Evolutionary conservation across 2,329 filamentous ascomycete genomes (phyloP), one percentile per base, ranked within the genome.

Genomic region (Talaromyces atroroseus): DNA sequence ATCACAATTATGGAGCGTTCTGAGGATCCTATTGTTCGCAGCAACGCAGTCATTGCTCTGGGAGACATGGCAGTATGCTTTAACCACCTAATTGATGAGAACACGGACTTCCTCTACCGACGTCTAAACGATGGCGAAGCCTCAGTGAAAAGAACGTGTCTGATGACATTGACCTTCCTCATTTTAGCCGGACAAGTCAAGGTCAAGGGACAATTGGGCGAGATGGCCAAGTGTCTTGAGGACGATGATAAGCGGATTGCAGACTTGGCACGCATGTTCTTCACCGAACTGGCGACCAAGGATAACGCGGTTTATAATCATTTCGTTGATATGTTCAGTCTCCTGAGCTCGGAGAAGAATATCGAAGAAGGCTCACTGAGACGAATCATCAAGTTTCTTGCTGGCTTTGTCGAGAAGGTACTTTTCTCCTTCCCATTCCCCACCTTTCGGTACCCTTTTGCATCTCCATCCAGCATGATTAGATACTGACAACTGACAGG

Each of bases 31-130:
- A 95, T 92, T 18, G 92, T 95, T 40, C 87, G 94, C 52, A 95
- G 90, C 65, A 99, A 99, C 68, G 90, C 95, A 10, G 95, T 99
- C 18, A 95, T 99, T 64, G 92, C 94, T 0, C 84, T 99, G 0
- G 94, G 94, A 40, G 94, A 99, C 69, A 99, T 99, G 94, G 95
- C 95, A 0, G 94, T 99, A 21, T 96, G 92, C 81, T 99, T 99
- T 81, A 99, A 99, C 69, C 94, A 99, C 68, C 83, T 99, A 50
- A 96, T 99, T 64, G 95, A 99, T 68, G 95, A 99, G 75, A 97
- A 99, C 73, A 99, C 94, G 0, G 94, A 99, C 70, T 99, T 97
- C 78, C 75, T 99, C 44, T 99, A 99, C 74, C 87, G 94, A 20
- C 86, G 95, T 18, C 82, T 99, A 7, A 95, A 94, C 16, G 95